Conservation (phyloP, 805 yeast species). For the Ogataea populi-albae region DNA sequence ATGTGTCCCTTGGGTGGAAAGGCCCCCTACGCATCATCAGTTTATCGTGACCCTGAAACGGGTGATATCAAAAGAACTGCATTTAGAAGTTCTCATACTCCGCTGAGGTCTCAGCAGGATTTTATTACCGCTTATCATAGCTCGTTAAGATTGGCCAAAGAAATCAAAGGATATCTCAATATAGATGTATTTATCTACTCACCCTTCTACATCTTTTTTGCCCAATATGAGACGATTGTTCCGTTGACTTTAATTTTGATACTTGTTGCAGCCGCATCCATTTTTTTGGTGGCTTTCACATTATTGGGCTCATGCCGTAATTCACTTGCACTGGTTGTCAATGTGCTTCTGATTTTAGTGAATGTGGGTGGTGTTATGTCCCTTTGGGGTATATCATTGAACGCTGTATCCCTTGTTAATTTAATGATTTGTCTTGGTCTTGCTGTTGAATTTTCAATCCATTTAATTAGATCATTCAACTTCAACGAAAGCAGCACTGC, state of each 20-base stretch:
- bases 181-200: conserved; percentile 82
- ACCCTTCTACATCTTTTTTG: conserved; percentile 89
- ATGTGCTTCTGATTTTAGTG: conserved; percentile 61
- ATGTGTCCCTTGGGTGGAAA: conserved; percentile 95
- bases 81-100: conserved; percentile 79
- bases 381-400: conserved; percentile 68
- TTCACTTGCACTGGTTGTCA: conserved; percentile 52
- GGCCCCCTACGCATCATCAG: conserved; percentile 76
- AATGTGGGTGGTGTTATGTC: conserved; percentile 82
- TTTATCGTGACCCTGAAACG: conserved; percentile 41
- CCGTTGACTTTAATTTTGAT: conserved; percentile 55
- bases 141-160: conserved; percentile 63
- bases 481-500: conserved; percentile 15
- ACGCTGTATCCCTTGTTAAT: conserved; percentile 88
- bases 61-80: conserved; percentile 50
- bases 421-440: conserved; percentile 89
- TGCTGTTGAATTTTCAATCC: conserved; percentile 91
- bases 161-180: conserved; percentile 40
- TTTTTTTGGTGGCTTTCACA: conserved; percentile 51
- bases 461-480: conserved; percentile 76
- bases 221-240: conserved; percentile 73
- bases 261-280: conserved; percentile 45
- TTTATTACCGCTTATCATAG: conserved; percentile 77
- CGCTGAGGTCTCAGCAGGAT: conserved; percentile 78
- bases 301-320: conserved; percentile 67